A percentile compares a stretch with the other conserved stretches of the same genome.
Conservation (phyloP, 2,329 filamentous ascomycete species). For the Talaromyces rugulosus region DNA sequence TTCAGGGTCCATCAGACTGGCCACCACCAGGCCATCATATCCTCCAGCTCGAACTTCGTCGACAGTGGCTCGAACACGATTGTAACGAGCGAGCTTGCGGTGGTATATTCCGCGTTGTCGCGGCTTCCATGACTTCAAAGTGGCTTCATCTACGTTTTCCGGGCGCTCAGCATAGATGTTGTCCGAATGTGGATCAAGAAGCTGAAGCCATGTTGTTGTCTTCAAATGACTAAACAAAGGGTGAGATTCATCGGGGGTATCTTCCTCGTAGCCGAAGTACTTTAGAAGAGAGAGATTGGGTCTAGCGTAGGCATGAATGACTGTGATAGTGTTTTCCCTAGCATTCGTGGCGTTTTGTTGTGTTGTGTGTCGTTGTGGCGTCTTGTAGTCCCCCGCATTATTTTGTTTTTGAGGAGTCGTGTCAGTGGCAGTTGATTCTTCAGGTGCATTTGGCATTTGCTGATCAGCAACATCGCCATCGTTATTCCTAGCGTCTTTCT, state of each 20-base stretch:
- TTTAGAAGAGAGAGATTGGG: slow-evolving; percentile 81
- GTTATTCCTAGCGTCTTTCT: slow-evolving; percentile 13
- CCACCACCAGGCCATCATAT: slow-evolving; percentile 79
- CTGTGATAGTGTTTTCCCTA: slow-evolving; percentile 55
- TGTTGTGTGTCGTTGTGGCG: slow-evolving; percentile 11
- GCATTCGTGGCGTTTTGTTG: slow-evolving; percentile 33
- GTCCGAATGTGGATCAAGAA: slow-evolving; percentile 73
- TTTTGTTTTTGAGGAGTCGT: neutral
- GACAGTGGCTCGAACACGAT: slow-evolving; percentile 66
- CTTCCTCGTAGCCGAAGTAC: slow-evolving; percentile 81
- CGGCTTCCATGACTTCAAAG: slow-evolving; percentile 68
- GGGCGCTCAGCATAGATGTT: slow-evolving; percentile 67
- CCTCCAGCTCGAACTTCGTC: slow-evolving; percentile 69
- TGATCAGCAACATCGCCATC: neutral
- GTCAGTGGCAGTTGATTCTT: neutral
- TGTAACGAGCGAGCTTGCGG: slow-evolving; percentile 83
- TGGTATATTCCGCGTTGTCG: slow-evolving; percentile 81
- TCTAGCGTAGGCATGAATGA: slow-evolving; percentile 66
- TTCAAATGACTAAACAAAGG: slow-evolving; percentile 79
- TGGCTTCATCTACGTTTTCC: slow-evolving; percentile 53
- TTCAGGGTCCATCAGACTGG: slow-evolving; percentile 74
- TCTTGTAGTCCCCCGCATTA: slow-evolving; percentile 8
- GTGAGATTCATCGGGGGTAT: slow-evolving; percentile 61
- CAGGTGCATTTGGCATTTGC: neutral
- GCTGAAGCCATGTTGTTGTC: slow-evolving; percentile 85